phyloP scores from a whole-genome alignment of 2,329 filamentous ascomycete species.

The Capronia americana region DNA sequence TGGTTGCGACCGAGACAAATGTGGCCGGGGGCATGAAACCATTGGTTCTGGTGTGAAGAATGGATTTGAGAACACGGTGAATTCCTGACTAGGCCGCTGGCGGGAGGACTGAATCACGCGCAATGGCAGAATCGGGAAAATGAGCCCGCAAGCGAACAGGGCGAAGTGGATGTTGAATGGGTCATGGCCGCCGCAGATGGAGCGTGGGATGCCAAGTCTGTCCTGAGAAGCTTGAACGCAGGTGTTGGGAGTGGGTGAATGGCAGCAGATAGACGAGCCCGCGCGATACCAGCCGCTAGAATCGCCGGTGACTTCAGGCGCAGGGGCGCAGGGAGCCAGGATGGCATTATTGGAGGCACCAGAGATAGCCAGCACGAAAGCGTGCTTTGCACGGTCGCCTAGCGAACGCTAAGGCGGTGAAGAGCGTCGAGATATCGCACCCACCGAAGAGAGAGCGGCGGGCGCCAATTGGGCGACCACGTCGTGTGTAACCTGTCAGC shows the following conservation, averaged over 20 bases:
- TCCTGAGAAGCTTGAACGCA: background rate
- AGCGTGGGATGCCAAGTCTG: conserved; percentile 8
- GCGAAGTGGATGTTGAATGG: background rate
- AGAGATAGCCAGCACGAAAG: background rate
- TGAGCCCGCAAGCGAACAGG: conserved; percentile 4
- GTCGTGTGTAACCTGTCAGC: background rate
- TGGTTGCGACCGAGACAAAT: background rate
- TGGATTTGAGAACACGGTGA: background rate
- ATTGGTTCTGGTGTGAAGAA: conserved; percentile 12
- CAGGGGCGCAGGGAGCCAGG: background rate
- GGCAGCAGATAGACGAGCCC: background rate
- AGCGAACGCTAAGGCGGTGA: conserved; percentile 3
- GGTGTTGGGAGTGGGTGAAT: background rate
- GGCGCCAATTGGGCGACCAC: background rate
- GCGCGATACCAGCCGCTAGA: background rate
- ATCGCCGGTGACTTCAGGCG: conserved; percentile 1
- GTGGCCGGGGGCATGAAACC: conserved; percentile 9
- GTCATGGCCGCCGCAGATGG: background rate
- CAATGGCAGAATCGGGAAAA: conserved; percentile 8
- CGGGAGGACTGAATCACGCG: conserved; percentile 9
- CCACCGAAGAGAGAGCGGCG: background rate
- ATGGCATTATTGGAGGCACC: background rate
- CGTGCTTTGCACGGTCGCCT: background rate
- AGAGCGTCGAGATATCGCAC: background rate
- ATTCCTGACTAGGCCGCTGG: background rate